Conservation (phyloP, 306 rosid species). For the Cicer pinnatifidum region DNA sequence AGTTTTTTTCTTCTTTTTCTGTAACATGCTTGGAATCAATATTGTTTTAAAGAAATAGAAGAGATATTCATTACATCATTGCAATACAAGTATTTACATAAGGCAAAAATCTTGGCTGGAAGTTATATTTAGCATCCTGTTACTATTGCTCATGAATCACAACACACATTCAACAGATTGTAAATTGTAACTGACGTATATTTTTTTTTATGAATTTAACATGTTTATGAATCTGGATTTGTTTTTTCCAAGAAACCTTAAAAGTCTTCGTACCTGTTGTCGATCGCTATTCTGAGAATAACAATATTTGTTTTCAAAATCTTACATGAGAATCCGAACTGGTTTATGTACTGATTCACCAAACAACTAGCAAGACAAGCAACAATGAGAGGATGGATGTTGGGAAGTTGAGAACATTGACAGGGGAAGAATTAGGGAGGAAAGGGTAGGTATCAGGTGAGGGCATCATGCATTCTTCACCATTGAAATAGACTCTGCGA, state of each 20-base stretch:
- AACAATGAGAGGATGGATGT: slow-evolving; percentile 50
- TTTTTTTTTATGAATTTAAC: too few species aligned
- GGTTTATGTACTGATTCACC: slow-evolving; percentile 48
- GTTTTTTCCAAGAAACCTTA: slow-evolving; percentile 32
- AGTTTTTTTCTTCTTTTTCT: neutral
- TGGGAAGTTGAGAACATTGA: slow-evolving; percentile 46
- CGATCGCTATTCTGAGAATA: slow-evolving; percentile 24
- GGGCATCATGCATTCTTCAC: slow-evolving; percentile 92
- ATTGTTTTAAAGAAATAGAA: neutral
- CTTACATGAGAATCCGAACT: slow-evolving; percentile 34
- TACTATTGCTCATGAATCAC: slow-evolving; percentile 31
- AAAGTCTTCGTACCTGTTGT: slow-evolving; percentile 28
- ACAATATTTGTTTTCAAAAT: slow-evolving; percentile 49
- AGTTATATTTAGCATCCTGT: neutral
- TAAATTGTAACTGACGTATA: too few species aligned
- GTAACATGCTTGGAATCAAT: slow-evolving; percentile 21
- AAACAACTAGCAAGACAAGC: slow-evolving; percentile 55
- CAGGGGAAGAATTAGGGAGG: slow-evolving; percentile 70
- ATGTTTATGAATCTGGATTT: slow-evolving; percentile 28
- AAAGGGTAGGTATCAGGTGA: slow-evolving; percentile 82
- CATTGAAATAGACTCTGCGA: slow-evolving; percentile 87
- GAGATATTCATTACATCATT: slow-evolving; percentile 32
- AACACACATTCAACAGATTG: slow-evolving; percentile 22
- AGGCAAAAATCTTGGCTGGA: slow-evolving; percentile 26
- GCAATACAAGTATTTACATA: slow-evolving; percentile 44